Conservation (phyloP, 2,329 filamentous ascomycete species). For the Coniochaeta sp. region DNA sequence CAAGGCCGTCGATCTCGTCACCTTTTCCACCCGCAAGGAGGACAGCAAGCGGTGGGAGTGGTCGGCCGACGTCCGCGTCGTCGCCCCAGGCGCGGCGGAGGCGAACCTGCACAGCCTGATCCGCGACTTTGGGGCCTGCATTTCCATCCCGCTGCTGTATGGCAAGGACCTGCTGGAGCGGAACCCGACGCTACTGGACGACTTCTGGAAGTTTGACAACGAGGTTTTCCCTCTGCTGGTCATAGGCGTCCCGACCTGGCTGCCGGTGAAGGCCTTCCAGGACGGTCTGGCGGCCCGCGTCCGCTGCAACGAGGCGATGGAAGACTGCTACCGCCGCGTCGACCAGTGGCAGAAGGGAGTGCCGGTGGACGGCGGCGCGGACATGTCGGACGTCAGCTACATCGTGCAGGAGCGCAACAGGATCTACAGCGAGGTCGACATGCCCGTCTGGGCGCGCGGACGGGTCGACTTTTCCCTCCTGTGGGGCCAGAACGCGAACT, state of each 20-base stretch:
- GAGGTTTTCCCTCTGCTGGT: constrained; percentile 8
- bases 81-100: constrained; percentile 4
- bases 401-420: constrained; percentile 6
- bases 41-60: constrained; percentile 8
- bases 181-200: constrained; percentile 5
- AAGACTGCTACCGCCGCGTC: constrained; percentile 9
- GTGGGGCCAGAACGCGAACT: constrained; percentile 1
- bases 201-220: constrained; percentile 12
- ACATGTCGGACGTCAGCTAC: constrained; percentile 10
- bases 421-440: constrained; percentile 5
- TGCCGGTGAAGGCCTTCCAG: constrained; percentile 7
- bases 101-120: constrained; percentile 7
- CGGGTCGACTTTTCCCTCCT: constrained; percentile 7
- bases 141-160: constrained; percentile 9
- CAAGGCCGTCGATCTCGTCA: constrained; percentile 6
- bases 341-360: constrained; percentile 8
- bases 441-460: constrained; percentile 2
- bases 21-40: constrained; percentile 2
- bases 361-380: constrained; percentile 7
- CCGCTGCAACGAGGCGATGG: constrained; percentile 4
- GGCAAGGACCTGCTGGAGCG: constrained; percentile 9
- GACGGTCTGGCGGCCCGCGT: constrained; percentile 7
- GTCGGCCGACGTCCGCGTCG: constrained; percentile 4
- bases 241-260: constrained; percentile 9
- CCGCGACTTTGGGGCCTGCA: constrained; percentile 9